Percentiles rank a stretch among this genome's conserved stretches.
These are phyloP conservation scores for Solanum sparsipilum DNA, from an alignment of 257 asterid genomes.

Conservation along the genomic window DNA sequence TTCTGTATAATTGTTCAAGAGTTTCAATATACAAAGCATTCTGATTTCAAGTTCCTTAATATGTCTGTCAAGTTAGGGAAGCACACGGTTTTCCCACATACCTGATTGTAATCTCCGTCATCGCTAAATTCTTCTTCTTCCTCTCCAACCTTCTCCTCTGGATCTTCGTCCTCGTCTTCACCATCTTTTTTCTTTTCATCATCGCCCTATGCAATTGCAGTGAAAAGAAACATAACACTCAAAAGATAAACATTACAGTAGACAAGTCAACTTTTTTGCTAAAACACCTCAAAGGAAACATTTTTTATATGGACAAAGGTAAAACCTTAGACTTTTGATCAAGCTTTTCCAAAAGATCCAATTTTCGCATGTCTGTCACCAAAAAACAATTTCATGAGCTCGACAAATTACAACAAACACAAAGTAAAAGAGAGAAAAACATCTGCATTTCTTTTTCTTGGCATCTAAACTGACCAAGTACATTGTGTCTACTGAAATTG, in stretches of 20 bases:
- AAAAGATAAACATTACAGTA: neutral
- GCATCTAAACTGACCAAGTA: neutral
- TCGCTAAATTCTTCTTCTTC: constrained; percentile 51
- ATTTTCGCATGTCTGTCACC: constrained; percentile 24
- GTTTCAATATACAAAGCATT: neutral
- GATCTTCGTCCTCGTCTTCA: constrained; percentile 48
- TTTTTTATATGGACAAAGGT: neutral
- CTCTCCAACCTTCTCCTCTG: constrained; percentile 31
- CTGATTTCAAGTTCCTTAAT: neutral
- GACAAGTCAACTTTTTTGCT: neutral
- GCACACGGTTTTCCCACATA: constrained; percentile 1
- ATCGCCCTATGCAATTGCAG: constrained; percentile 26
- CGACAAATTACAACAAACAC: neutral
- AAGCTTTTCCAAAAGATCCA: constrained; percentile 46
- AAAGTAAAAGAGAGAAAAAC: neutral
- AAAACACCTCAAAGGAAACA: neutral
- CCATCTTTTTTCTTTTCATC: constrained; percentile 30
- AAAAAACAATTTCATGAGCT: neutral
- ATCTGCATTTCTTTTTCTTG: neutral
- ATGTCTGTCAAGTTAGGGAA: neutral
- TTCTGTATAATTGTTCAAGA: constrained; percentile 17
- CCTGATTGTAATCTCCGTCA: constrained; percentile 64
- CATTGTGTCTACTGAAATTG: neutral
- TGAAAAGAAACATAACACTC: neutral
- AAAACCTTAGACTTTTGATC: constrained; percentile 35